Conservation (phyloP, 441 rosid species). For the Jatropha podagrica region DNA sequence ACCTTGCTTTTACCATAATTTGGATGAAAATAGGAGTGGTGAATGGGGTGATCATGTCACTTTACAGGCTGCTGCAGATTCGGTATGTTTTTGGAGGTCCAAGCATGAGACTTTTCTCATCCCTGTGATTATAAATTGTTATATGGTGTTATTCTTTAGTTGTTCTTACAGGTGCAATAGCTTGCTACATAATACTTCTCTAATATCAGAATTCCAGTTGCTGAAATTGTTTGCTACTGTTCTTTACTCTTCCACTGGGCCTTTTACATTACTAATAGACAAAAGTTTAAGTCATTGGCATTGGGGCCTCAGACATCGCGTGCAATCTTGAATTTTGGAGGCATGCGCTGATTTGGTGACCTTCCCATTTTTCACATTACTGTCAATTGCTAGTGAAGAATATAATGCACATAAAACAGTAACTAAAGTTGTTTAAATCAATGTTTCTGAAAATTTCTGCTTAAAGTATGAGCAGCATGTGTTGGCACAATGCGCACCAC, state of each 20-base stretch:
- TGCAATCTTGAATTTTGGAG: background rate
- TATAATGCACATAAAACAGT: background rate
- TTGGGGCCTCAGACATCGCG: background rate
- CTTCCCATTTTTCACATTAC: background rate
- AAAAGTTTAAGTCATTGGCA: background rate
- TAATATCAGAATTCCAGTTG: background rate
- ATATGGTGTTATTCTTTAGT: background rate
- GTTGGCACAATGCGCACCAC: background rate
- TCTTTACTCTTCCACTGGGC: background rate
- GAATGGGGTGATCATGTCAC: slow-evolving; percentile 98
- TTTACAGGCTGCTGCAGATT: slow-evolving; percentile 91
- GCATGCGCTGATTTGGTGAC: background rate
- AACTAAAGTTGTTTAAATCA: background rate
- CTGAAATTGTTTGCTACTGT: background rate
- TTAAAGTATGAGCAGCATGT: background rate
- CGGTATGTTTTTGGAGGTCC: slow-evolving; percentile 34
- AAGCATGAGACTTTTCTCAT: background rate
- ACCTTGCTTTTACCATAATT: slow-evolving; percentile 27
- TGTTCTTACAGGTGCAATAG: background rate
- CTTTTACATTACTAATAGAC: background rate
- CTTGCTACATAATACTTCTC: background rate
- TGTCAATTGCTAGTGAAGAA: background rate
- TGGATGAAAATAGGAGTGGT: slow-evolving; percentile 48
- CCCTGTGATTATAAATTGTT: background rate
- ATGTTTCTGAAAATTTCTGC: background rate